These are phyloP conservation scores for Isoetes taiwanensis DNA, from an alignment of 75 land plant genomes.

Conservation along the genomic window DNA sequence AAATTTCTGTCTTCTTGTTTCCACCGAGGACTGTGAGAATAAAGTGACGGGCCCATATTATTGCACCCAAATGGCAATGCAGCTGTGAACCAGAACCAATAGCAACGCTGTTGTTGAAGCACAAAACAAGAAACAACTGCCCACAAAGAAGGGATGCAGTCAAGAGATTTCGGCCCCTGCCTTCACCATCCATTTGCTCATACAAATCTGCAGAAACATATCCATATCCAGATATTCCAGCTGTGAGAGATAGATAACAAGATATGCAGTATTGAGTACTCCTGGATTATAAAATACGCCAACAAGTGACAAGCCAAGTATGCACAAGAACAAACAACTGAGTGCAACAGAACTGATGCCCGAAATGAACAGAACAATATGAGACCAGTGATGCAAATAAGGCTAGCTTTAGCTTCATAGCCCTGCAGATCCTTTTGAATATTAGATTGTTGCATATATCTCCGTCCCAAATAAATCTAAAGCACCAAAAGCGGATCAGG, in stretches of 20 bases:
- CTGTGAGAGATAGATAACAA: background rate
- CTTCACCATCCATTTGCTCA: slow-evolving; percentile 1
- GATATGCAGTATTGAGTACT: background rate
- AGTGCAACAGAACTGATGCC: no score
- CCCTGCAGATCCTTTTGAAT: no score
- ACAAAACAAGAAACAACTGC: background rate
- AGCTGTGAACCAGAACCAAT: slow-evolving; percentile 1
- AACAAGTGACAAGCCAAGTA: background rate
- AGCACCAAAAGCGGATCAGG: no score
- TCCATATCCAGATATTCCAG: slow-evolving; percentile 3
- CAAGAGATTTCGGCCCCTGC: background rate
- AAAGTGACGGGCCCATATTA: no score
- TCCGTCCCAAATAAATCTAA: no score
- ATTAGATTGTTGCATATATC: no score
- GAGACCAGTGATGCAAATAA: no score
- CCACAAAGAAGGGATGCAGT: slow-evolving; percentile 1
- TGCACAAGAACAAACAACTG: slow-evolving; percentile 4
- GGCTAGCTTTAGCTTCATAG: no score
- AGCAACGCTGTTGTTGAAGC: slow-evolving; percentile 1
- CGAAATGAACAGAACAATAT: no score
- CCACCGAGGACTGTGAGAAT: no score
- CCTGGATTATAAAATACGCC: slow-evolving; percentile 2
- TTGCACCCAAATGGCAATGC: slow-evolving; percentile 3
- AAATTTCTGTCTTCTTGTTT: no score
- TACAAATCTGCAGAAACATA: background rate